Conservation (phyloP, 495 filamentous ascomycete genomes). For the Aspergillus cristatus region DNA sequence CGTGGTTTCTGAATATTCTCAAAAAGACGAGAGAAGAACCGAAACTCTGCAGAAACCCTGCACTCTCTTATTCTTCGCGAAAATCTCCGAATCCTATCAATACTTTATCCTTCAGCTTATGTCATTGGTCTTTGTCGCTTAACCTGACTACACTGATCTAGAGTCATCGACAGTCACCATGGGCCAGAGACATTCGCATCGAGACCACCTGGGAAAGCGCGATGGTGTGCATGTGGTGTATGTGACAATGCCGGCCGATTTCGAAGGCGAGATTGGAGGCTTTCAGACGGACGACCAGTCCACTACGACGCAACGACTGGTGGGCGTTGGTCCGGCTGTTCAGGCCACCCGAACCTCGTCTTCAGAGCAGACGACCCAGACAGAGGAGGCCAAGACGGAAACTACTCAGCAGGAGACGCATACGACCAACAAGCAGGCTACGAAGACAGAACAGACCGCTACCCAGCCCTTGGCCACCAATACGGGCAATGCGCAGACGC, state of each 20-base stretch:
- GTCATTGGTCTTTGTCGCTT: not conserved
- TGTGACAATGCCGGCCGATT: conserved; percentile 45
- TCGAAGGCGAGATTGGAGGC: conserved; percentile 46
- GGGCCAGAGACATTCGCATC: conserved; percentile 19
- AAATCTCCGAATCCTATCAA: too few species aligned
- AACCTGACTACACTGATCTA: too few species aligned
- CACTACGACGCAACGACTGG: conserved; percentile 8
- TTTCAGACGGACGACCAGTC: conserved; percentile 37
- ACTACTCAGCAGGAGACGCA: conserved; percentile 18
- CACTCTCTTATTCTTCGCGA: too few species aligned
- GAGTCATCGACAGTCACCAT: conserved; percentile 8
- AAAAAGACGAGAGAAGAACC: too few species aligned
- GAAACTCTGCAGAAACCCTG: too few species aligned
- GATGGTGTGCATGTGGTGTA: conserved; percentile 35
- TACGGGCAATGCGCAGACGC: not conserved
- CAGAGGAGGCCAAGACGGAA: conserved; percentile 7
- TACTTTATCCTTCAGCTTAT: too few species aligned
- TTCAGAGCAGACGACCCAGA: conserved; percentile 6
- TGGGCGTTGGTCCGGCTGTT: conserved; percentile 14
- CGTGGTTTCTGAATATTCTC: too few species aligned
- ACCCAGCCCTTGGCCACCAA: conserved; percentile 2
- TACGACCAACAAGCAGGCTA: conserved; percentile 6
- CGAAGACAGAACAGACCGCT: conserved; percentile 9
- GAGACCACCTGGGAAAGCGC: conserved; percentile 21
- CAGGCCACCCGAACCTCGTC: conserved; percentile 8